A percentile compares a stretch with the other conserved stretches of the same genome.
Conservation (phyloP, 1,284 basidiomycete genomes). For the Xerocomus nothofagi region DNA sequence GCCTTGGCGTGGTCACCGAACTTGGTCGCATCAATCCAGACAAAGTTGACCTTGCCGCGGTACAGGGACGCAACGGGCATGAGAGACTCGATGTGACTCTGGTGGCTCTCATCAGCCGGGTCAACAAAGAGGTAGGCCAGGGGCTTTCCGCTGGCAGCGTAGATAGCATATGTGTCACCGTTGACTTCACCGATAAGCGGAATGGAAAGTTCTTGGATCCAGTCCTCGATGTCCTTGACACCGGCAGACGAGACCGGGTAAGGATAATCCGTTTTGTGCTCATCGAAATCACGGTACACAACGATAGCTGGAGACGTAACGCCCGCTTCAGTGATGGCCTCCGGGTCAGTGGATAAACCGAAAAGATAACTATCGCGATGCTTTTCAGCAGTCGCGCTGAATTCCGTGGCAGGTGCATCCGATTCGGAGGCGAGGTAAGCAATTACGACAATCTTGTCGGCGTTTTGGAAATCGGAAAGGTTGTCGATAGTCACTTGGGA, state of each 20-base stretch:
- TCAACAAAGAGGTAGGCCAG: constrained; percentile 96
- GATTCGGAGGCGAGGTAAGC: constrained; percentile 78
- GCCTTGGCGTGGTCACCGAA: constrained; percentile 96
- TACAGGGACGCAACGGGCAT: constrained; percentile 76
- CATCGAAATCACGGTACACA: constrained; percentile 93
- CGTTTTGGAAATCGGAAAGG: constrained; percentile 83
- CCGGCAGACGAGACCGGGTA: constrained; percentile 62
- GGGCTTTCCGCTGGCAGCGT: constrained; percentile 82
- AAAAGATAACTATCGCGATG: constrained; percentile 95
- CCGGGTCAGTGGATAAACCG: constrained; percentile 77
- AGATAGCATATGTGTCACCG: constrained; percentile 90
- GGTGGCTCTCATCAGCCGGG: constrained; percentile 68
- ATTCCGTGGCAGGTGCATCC: constrained; percentile 68
- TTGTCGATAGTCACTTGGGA: constrained; percentile 75
- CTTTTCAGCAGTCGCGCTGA: constrained; percentile 78
- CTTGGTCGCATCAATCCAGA: constrained; percentile 96
- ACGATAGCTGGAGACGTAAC: constrained; percentile 83
- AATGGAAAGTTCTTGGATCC: constrained; percentile 83
- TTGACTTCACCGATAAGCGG: constrained; percentile 93
- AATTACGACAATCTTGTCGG: constrained; percentile 91
- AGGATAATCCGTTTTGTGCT: constrained; percentile 73
- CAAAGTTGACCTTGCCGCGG: constrained; percentile 94
- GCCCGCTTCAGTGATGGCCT: constrained; percentile 68
- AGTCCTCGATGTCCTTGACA: constrained; percentile 66
- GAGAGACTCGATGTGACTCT: constrained; percentile 68